Evolutionary conservation across 805 yeast genomes (phyloP).

Genomic region (Naumovozyma castellii): DNA sequence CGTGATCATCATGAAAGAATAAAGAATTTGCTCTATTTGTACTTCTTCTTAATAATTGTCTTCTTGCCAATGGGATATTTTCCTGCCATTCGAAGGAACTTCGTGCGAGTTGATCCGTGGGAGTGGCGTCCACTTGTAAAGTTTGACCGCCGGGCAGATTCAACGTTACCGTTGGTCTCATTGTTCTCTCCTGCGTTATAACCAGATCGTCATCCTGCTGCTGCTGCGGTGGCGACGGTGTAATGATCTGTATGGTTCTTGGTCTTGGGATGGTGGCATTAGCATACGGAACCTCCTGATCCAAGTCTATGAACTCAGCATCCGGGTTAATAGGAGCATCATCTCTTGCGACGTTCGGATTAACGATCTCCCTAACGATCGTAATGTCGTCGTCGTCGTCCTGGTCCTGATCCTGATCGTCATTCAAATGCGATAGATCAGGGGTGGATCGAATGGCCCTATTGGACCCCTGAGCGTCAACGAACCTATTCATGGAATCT

Average conservation of each 20-base stretch:
- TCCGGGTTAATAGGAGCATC: slow-evolving; percentile 20
- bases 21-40: slow-evolving; percentile 12
- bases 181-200: slow-evolving; percentile 25
- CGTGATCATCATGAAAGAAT: slow-evolving; percentile 6
- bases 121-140: slow-evolving; percentile 14
- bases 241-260: not conserved
- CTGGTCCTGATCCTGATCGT: not conserved
- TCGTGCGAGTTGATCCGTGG: slow-evolving; percentile 19
- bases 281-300: slow-evolving; percentile 15
- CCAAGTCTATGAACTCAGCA: slow-evolving; percentile 23
- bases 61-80: slow-evolving; percentile 16
- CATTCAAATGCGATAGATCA: not conserved
- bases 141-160: slow-evolving; percentile 24
- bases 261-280: not conserved
- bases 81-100: slow-evolving; percentile 23
- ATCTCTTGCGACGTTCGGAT: slow-evolving; percentile 2
- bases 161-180: slow-evolving; percentile 16
- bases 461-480: slow-evolving; percentile 2
- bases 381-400: slow-evolving; percentile 16
- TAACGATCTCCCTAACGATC: slow-evolving; percentile 13
- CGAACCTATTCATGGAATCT: slow-evolving; percentile 13
- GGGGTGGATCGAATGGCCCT: slow-evolving; percentile 1
- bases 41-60: slow-evolving; percentile 13
- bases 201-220: slow-evolving; percentile 21
- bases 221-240: slow-evolving; percentile 5